Evolutionary conservation across 225 moss, liverwort and hornwort genomes (phyloP).

Genomic region (Climacium dendroides): DNA sequence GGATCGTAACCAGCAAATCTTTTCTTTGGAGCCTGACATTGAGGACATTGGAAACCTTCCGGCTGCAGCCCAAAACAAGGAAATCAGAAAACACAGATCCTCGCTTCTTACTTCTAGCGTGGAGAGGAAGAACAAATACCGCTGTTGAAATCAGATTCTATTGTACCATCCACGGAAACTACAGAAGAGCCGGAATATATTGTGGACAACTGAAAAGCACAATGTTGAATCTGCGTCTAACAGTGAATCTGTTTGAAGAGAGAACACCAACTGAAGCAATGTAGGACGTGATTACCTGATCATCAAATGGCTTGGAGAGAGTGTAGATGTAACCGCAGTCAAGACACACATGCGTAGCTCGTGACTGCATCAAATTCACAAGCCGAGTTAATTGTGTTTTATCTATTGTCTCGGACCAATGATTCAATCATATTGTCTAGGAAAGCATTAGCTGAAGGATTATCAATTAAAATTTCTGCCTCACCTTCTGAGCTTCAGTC

Average conservation of each 20-base stretch:
- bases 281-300: slow-evolving; percentile 43
- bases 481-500: slow-evolving; percentile 90
- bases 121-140: neutral
- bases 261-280: neutral
- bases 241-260: neutral
- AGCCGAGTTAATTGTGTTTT: neutral
- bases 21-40: slow-evolving; percentile 96
- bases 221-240: neutral
- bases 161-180: neutral
- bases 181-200: neutral
- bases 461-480: neutral
- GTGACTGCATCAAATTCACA: slow-evolving; percentile 33
- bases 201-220: neutral
- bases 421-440: neutral
- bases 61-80: slow-evolving; percentile 38
- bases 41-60: slow-evolving; percentile 64
- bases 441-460: neutral
- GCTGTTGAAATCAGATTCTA: neutral
- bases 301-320: slow-evolving; percentile 71
- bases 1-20: slow-evolving; percentile 78
- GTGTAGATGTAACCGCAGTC: slow-evolving; percentile 98
- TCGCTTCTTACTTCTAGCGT: neutral
- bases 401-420: neutral
- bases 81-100: neutral
- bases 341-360: slow-evolving; percentile 88